Base-by-base conservation (phyloP, 1,284 basidiomycete species). In the Cryptococcus sp. region DNA sequence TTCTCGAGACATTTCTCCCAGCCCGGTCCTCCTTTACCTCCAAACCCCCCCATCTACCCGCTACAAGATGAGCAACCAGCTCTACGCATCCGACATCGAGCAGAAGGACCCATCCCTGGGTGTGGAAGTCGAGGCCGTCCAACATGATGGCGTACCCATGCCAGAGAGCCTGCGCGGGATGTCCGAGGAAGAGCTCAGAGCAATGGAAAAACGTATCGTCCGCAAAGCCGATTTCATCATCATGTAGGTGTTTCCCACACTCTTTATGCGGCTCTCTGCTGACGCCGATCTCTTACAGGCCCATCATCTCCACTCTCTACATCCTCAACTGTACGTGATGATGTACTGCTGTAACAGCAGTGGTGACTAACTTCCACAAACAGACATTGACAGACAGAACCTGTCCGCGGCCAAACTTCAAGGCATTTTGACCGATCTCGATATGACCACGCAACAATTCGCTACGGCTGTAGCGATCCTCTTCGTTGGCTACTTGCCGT, bases 401-500 rank as follows among this genome's bases (percentile, higher is more conserved):
- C 57, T 73, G 4, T 52, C 65, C 3, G 57, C 64, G n/a, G 59
- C 63, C 39, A 63, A 65, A 35, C 53, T 64, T 2, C 59, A 61
- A 25, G 65, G 60, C 17, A 59, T 68, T 47, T 60, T 65, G 57
- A 52, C 58, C 22, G 67, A 66, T 20, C 65, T 69, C 51, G 50
- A 62, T 52, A 59, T 69, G 67, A 59, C 61, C 4, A 63, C 64
- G 5, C 57, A 62, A 7, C 60, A 78, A 41, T 78, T 74, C 57
- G 71, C 71, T 10, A 77, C 75, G 0, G 67, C 59, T 22, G 60
- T 61, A 6, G 57, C 61, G 13, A 60, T 57, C 23, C 31, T 57
- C 39, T 60, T 48, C 44, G 66, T 74, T 41, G 75, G 74, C 19
- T 77, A 78, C 57, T 66, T 74, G 39, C 66, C 70, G 8, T 68